These are phyloP conservation scores for Leccinellum albellum DNA, from an alignment of 768 basidiomycete species.

Conservation along the genomic window DNA sequence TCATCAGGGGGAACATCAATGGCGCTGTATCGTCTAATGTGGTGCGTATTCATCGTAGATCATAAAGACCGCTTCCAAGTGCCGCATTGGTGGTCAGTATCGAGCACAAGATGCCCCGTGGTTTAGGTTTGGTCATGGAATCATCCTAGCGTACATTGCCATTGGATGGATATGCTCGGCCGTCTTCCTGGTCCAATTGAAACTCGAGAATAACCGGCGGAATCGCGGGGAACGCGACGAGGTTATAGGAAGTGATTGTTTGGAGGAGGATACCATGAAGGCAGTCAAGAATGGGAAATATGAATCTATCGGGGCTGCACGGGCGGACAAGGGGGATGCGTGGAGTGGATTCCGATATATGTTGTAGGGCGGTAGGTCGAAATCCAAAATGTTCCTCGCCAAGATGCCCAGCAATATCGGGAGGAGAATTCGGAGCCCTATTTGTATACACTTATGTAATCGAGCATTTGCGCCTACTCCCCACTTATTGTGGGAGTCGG, in stretches of 20 bases:
- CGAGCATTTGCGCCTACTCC: too few species aligned
- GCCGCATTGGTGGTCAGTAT: conserved; percentile 41
- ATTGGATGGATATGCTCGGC: conserved; percentile 57
- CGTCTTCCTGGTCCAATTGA: conserved; percentile 45
- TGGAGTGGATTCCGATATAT: conserved; percentile 79
- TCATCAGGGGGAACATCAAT: conserved; percentile 55
- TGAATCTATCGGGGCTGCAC: conserved; percentile 53
- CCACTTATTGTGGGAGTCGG: too few species aligned
- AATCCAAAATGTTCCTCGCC: too few species aligned
- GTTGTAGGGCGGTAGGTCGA: conserved; percentile 28
- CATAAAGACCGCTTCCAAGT: neutral
- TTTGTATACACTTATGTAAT: too few species aligned
- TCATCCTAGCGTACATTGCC: conserved; percentile 66
- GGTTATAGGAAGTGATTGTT: conserved; percentile 49
- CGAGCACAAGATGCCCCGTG: conserved; percentile 61
- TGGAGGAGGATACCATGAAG: conserved; percentile 29
- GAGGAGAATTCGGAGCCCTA: too few species aligned
- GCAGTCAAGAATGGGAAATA: conserved; percentile 50
- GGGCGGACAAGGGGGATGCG: conserved; percentile 56
- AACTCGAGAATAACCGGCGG: conserved; percentile 56
- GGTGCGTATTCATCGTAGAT: conserved; percentile 36
- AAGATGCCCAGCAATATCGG: too few species aligned
- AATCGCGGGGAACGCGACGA: conserved; percentile 70
- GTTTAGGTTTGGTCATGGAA: conserved; percentile 66
- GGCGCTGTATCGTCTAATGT: conserved; percentile 67